These are phyloP conservation scores for Pugionium dolabratum DNA, from an alignment of 345 rosid species.

Conservation along the genomic window DNA sequence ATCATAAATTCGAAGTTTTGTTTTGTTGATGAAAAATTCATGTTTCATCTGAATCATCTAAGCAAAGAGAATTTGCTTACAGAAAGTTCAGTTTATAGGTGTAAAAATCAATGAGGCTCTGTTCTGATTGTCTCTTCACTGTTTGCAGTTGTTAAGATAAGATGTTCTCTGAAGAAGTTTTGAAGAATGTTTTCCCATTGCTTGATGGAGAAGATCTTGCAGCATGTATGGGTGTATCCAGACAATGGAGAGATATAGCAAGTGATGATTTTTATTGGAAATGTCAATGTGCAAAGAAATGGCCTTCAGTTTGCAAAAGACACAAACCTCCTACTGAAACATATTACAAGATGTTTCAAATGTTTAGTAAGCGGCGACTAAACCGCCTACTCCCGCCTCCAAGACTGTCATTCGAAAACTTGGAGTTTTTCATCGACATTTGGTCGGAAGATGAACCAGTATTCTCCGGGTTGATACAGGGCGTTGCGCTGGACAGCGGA, in stretches of 20 bases:
- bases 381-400: constrained; percentile 66
- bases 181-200: constrained; percentile 81
- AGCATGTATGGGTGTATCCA: constrained; percentile 75
- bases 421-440: constrained; percentile 85
- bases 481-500: constrained; percentile 60
- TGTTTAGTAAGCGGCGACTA: constrained; percentile 55
- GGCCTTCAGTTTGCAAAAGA: constrained; percentile 91
- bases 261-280: constrained; percentile 94
- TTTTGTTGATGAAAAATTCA: not conserved
- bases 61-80: not conserved
- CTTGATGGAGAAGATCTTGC: constrained; percentile 76
- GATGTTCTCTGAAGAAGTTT: constrained; percentile 68
- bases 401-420: constrained; percentile 64
- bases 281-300: constrained; percentile 73
- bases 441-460: constrained; percentile 73
- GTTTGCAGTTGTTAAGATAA: constrained; percentile 9
- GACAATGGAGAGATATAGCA: constrained; percentile 77
- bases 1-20: not conserved
- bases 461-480: constrained; percentile 77
- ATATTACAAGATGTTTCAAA: constrained; percentile 69
- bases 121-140: not conserved
- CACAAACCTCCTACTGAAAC: constrained; percentile 60
- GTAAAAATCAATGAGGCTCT: not conserved
- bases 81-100: not conserved
- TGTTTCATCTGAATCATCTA: too few relatives aligned